Conservation (phyloP, 106 monocot genomes). For the Allium cepa region DNA sequence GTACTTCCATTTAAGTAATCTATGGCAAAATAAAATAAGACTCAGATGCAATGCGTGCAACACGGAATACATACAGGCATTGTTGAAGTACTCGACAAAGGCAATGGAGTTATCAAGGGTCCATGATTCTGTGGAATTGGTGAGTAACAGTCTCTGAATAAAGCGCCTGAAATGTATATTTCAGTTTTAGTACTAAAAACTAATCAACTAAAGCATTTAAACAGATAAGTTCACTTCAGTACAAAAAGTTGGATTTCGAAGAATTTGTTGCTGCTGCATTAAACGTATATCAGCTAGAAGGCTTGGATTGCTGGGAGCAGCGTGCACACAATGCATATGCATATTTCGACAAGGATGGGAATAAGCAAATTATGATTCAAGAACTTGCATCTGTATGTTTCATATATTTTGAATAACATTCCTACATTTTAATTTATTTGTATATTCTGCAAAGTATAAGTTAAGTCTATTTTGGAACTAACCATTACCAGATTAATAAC, state of each 20-base stretch:
- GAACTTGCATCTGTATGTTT: slow-evolving; percentile 87
- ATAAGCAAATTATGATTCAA: slow-evolving; percentile 76
- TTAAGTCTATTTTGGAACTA: too few relatives aligned
- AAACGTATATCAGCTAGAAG: slow-evolving; percentile 88
- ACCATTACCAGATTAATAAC: too few relatives aligned
- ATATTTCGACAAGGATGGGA: slow-evolving; percentile 79
- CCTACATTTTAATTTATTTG: too few relatives aligned
- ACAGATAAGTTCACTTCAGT: slow-evolving; percentile 78
- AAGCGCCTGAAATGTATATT: background rate
- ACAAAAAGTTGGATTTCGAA: slow-evolving; percentile 78
- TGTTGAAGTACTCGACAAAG: slow-evolving; percentile 62
- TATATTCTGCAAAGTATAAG: too few relatives aligned
- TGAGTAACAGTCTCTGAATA: background rate
- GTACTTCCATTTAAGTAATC: background rate
- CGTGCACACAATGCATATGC: slow-evolving; percentile 65
- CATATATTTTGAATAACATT: too few relatives aligned
- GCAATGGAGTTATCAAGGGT: slow-evolving; percentile 80
- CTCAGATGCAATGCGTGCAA: too few relatives aligned
- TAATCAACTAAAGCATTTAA: background rate
- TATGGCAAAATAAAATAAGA: background rate
- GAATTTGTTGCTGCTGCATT: slow-evolving; percentile 80
- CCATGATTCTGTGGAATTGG: slow-evolving; percentile 78
- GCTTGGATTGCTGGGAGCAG: slow-evolving; percentile 69
- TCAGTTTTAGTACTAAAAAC: too few relatives aligned
- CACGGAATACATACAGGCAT: slow-evolving; percentile 27